Evolutionary conservation across 2,329 filamentous ascomycete species (phyloP), one percentile per base, ranked within the genome.

Genomic region (Stachybotrys elegans): DNA sequence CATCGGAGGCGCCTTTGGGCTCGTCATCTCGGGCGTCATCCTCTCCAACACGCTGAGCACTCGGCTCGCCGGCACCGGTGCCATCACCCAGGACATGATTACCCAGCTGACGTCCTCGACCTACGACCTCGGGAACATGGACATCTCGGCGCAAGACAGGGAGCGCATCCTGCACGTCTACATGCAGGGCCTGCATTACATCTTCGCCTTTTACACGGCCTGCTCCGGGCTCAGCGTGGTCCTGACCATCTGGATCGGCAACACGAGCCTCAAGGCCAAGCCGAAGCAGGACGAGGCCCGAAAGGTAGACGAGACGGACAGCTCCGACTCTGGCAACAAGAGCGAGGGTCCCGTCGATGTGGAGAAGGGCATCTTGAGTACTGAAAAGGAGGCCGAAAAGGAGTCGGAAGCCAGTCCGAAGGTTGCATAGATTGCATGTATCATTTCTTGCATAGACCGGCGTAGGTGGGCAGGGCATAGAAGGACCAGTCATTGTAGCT

Each of bases 1-100:
- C 6, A 52, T 65, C 4, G 43, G 38, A 14, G 39, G 43, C 29
- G 39, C 43, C 6, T 41, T 45, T 22, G 43, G 38, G 17, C 25
- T 45, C 7, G 39, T 42, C 19, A 23, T 45, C 19, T 45, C 43
- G 5, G 66, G 67, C 9, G 66, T 65, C 13, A 57, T 65, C n/a
- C 45, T 63, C 6, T 58, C 60, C 22, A 62, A 63, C 20, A 37
- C 35, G 7, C 32, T 43, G 13, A 29, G n/a, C n/a, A 55, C 54
- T 0, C 45, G 60, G 12, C 42, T 47, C 14, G 22, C 42, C 11
- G 25, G 42, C 4, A 19, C 32, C 4, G 22, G 11, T 6, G 12
- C 6, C 4, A 31, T 43, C 13, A 43, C 42, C 2, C 32, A 39
- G 4, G 44, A 21, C 9, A 48, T 52, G 16, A 49, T 60, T 6